A percentile compares a stretch with the other conserved stretches of the same genome.
phyloP scores from a whole-genome alignment of 2,329 filamentous ascomycete species.

The Mariannaea sp. region DNA sequence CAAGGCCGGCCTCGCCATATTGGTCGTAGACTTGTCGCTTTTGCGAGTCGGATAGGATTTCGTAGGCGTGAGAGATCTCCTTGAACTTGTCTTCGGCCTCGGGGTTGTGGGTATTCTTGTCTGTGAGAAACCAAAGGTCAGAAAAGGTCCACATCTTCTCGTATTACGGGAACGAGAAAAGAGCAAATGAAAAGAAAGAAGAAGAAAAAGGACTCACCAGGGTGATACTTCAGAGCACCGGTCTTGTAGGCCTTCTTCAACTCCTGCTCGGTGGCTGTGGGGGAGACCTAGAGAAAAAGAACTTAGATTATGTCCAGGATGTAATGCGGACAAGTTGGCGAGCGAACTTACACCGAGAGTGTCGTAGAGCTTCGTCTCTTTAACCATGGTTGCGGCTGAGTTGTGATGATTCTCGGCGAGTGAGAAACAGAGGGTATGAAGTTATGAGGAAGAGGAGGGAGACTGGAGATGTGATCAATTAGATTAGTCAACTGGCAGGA shows the following conservation, averaged over 20 bases:
- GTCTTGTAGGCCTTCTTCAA: conserved; percentile 91
- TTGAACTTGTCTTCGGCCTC: conserved; percentile 98
- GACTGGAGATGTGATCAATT: conserved; percentile 26
- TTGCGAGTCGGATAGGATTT: conserved; percentile 88
- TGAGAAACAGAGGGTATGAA: conserved; percentile 15
- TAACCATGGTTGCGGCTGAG: conserved; percentile 65
- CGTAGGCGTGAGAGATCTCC: conserved; percentile 93
- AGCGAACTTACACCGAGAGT: conserved; percentile 68
- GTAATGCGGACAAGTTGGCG: background rate
- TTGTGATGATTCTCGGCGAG: conserved; percentile 3
- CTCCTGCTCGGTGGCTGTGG: conserved; percentile 80
- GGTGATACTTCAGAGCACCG: conserved; percentile 81
- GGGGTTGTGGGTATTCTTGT: conserved; percentile 96
- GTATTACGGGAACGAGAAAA: background rate
- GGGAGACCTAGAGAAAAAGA: conserved; percentile 64
- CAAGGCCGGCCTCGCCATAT: conserved; percentile 95
- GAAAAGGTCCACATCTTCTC: background rate
- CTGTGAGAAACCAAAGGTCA: conserved; percentile 56
- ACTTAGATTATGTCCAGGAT: conserved; percentile 24
- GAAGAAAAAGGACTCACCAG: conserved; percentile 68
- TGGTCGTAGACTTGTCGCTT: conserved; percentile 95
- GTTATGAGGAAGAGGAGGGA: conserved; percentile 17
- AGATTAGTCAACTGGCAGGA: conserved; percentile 18
- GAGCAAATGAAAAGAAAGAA: no score
- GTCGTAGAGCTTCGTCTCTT: conserved; percentile 81